Conservation (phyloP, 768 basidiomycete genomes). For the Sporobolomyces phaffii region DNA sequence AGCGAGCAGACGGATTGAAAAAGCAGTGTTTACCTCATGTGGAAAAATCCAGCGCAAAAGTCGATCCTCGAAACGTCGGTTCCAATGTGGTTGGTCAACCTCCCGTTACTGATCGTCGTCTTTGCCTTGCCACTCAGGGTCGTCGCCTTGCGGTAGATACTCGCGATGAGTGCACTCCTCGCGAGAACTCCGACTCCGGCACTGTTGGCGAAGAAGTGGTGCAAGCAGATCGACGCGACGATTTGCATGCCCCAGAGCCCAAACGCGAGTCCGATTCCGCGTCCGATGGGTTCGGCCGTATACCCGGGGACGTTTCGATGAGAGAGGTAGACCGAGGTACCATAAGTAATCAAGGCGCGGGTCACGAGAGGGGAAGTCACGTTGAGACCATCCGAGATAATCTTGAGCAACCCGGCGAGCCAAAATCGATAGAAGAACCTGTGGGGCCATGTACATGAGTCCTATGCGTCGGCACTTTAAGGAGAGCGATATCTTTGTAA, state of each 20-base stretch:
- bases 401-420: conserved; percentile 62
- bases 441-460: too few relatives aligned
- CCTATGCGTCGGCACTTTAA: too few relatives aligned
- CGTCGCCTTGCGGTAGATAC: conserved; percentile 73
- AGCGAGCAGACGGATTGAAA: too few relatives aligned
- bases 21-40: too few relatives aligned
- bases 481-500: too few relatives aligned
- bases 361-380: conserved; percentile 70
- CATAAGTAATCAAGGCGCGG: conserved; percentile 69
- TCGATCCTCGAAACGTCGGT: conserved; percentile 88
- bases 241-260: conserved; percentile 65
- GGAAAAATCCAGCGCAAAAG: conserved; percentile 57
- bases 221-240: conserved; percentile 59
- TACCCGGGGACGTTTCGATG: conserved; percentile 47
- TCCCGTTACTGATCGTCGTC: conserved; percentile 73
- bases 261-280: conserved; percentile 64
- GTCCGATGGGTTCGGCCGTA: conserved; percentile 49
- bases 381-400: conserved; percentile 65
- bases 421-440: conserved; percentile 73
- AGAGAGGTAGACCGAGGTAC: conserved; percentile 58
- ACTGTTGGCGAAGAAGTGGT: conserved; percentile 74
- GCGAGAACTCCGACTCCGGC: conserved; percentile 71
- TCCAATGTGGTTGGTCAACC: conserved; percentile 87
- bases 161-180: conserved; percentile 77
- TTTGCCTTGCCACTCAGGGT: conserved; percentile 71